These are phyloP conservation scores for Trametes pubescens DNA, from an alignment of 1,284 basidiomycete genomes.

Conservation along the genomic window DNA sequence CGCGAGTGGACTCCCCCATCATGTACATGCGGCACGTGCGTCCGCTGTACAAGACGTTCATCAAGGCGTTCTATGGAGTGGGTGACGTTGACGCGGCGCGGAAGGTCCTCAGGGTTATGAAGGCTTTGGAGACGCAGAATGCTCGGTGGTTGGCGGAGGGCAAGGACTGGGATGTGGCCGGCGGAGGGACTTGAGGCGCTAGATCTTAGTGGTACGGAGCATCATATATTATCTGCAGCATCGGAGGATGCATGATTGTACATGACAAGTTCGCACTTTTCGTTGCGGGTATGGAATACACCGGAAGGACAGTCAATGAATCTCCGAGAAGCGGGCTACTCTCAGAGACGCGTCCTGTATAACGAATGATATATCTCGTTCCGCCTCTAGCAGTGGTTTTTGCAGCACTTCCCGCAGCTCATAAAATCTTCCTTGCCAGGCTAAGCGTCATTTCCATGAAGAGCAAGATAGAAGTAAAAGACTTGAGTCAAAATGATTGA, in stretches of 20 bases:
- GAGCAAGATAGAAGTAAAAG: too few species aligned
- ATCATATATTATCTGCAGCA: too few species aligned
- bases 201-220: too few species aligned
- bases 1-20: constrained; percentile 48
- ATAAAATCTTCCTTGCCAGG: too few species aligned
- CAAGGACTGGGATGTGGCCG: constrained; percentile 27
- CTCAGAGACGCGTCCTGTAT: not conserved
- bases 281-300: too few species aligned
- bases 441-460: too few species aligned
- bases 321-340: not conserved
- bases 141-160: constrained; percentile 19
- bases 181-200: too few species aligned
- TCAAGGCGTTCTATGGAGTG: constrained; percentile 64
- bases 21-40: constrained; percentile 63
- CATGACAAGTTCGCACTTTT: too few species aligned
- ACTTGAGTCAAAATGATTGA: too few species aligned
- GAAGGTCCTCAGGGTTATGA: constrained; percentile 62
- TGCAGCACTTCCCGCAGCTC: not conserved
- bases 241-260: not conserved
- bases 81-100: constrained; percentile 61
- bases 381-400: not conserved
- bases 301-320: not conserved
- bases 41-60: constrained; percentile 76
- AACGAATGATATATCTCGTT: not conserved
- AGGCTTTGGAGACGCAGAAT: constrained; percentile 46